These are phyloP conservation scores for Leccinum variicolor DNA, from an alignment of 768 basidiomycete genomes.

Conservation along the genomic window DNA sequence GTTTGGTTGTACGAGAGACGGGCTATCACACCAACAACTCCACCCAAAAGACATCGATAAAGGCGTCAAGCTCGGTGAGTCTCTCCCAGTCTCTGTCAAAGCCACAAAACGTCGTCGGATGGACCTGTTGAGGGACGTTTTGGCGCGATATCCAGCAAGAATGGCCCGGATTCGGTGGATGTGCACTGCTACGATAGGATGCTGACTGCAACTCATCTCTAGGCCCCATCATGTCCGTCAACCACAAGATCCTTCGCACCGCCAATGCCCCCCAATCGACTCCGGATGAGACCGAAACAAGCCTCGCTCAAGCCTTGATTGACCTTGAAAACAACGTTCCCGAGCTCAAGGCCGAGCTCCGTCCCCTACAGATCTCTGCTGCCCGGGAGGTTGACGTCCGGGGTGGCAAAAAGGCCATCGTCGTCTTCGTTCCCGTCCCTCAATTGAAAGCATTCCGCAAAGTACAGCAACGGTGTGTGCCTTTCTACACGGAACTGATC, in stretches of 20 bases:
- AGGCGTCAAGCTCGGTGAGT: conserved; percentile 72
- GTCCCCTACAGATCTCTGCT: conserved; percentile 94
- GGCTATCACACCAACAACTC: conserved; percentile 6
- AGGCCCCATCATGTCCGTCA: conserved; percentile 58
- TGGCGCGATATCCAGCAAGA: conserved; percentile 16
- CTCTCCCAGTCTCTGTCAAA: conserved; percentile 31
- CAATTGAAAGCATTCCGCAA: conserved; percentile 99
- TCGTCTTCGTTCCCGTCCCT: conserved; percentile 96
- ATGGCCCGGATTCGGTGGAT: conserved; percentile 54
- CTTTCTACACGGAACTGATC: not conserved
- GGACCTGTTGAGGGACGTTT: conserved; percentile 20
- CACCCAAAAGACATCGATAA: conserved; percentile 41
- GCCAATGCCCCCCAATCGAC: conserved; percentile 91
- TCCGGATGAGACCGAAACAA: conserved; percentile 89
- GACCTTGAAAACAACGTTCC: conserved; percentile 99
- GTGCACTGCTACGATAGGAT: conserved; percentile 40
- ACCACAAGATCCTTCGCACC: conserved; percentile 90
- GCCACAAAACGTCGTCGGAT: conserved; percentile 7
- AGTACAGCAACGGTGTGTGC: conserved; percentile 81
- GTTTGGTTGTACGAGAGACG: conserved; percentile 24
- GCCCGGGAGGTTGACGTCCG: conserved; percentile 99
- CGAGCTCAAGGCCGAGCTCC: conserved; percentile 96
- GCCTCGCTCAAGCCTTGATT: conserved; percentile 90
- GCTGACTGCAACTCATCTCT: conserved; percentile 31
- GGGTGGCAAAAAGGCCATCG: conserved; percentile 99